These are phyloP conservation scores for Fusarium staphyleae DNA, from an alignment of 2,329 filamentous ascomycete species.

Conservation along the genomic window DNA sequence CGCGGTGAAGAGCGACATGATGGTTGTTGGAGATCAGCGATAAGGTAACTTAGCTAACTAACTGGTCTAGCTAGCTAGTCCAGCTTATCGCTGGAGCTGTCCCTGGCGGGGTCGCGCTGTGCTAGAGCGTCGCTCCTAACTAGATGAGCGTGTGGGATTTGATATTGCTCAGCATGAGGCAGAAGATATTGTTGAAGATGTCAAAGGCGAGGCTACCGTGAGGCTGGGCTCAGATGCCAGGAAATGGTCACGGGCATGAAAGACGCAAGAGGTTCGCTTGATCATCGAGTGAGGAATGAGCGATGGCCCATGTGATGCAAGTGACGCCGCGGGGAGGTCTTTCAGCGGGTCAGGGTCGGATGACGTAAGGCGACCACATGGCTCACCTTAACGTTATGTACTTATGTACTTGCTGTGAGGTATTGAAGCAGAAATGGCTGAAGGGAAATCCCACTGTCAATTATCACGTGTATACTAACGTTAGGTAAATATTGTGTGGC, in stretches of 20 bases:
- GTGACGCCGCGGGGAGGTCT: slow-evolving; percentile 23
- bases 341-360: slow-evolving; percentile 5
- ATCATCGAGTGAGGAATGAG: slow-evolving; percentile 30
- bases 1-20: slow-evolving; percentile 61
- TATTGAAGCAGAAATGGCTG: not conserved
- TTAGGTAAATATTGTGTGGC: no score
- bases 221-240: not conserved
- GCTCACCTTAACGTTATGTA: no score
- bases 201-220: not conserved
- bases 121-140: slow-evolving; percentile 25
- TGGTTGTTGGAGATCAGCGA: slow-evolving; percentile 13
- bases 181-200: not conserved
- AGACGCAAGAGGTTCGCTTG: not conserved
- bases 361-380: slow-evolving; percentile 36
- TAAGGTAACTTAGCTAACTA: no score
- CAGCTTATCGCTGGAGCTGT: slow-evolving; percentile 30
- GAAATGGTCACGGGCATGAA: slow-evolving; percentile 30
- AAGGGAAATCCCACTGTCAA: no score
- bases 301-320: slow-evolving; percentile 32
- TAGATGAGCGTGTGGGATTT: slow-evolving; percentile 6
- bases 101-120: slow-evolving; percentile 35
- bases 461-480: no score
- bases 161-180: slow-evolving; percentile 17
- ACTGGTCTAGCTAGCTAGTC: no score
- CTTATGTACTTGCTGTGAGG: no score